Conservation (phyloP, 306 rosid genomes). For the Alnus rubra region DNA sequence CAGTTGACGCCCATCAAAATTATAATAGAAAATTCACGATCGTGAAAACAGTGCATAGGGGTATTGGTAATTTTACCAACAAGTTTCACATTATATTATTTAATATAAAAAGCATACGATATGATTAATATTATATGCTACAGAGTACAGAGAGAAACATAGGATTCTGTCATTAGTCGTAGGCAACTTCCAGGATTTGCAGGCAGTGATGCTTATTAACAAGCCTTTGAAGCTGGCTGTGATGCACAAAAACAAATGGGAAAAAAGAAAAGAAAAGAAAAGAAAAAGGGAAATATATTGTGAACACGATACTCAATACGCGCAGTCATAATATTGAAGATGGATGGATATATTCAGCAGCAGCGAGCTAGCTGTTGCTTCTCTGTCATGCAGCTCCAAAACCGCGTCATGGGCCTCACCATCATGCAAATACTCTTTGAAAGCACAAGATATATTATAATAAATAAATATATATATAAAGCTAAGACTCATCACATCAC, state of each 20-base stretch:
- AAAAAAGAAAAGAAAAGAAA: too few species aligned
- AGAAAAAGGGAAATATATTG: neutral
- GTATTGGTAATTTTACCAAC: neutral
- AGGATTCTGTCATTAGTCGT: conserved; percentile 39
- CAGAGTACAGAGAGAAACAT: conserved; percentile 26
- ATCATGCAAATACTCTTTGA: conserved; percentile 25
- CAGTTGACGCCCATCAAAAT: conserved; percentile 27
- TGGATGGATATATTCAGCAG: conserved; percentile 8
- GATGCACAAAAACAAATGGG: conserved; percentile 21
- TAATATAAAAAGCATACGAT: too few species aligned
- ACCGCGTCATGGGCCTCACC: conserved; percentile 63
- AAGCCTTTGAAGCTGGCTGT: conserved; percentile 30
- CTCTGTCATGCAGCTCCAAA: conserved; percentile 69
- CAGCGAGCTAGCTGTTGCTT: conserved; percentile 48
- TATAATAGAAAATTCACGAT: neutral
- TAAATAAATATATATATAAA: neutral
- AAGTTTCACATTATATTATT: neutral
- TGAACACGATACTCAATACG: conserved; percentile 21
- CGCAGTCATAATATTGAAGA: conserved; percentile 32
- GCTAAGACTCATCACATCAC: too few species aligned
- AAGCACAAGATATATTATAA: conserved; percentile 3
- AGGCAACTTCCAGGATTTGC: conserved; percentile 60
- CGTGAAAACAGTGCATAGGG: neutral
- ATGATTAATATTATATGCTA: too few species aligned
- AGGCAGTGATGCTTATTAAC: neutral